These are phyloP conservation scores for Physcia stellaris DNA, from an alignment of 495 filamentous ascomycete species.

Conservation along the genomic window DNA sequence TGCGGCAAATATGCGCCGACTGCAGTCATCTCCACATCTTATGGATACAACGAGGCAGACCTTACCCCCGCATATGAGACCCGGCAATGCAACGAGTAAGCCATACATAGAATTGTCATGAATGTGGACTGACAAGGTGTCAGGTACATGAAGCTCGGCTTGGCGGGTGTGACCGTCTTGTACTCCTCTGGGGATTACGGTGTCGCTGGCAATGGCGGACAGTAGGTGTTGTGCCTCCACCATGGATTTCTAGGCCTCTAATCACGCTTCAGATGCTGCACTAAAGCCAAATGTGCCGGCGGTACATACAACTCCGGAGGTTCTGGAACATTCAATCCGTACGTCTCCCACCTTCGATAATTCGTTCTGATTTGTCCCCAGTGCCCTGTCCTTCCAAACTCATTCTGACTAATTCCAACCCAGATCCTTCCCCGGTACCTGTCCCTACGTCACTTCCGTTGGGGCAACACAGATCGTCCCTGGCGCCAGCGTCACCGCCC, in stretches of 20 bases:
- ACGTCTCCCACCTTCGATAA: background rate
- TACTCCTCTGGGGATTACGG: slow-evolving; percentile 30
- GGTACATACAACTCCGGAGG: slow-evolving; percentile 5
- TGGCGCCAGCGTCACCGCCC: slow-evolving; percentile 19
- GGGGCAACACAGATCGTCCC: slow-evolving; percentile 25
- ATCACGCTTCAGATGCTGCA: background rate
- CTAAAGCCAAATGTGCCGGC: slow-evolving; percentile 11
- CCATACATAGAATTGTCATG: background rate
- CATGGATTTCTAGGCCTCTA: background rate
- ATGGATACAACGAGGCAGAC: slow-evolving; percentile 25
- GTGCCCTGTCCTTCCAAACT: too few species aligned
- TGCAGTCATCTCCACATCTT: slow-evolving; percentile 34
- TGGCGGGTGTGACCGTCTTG: slow-evolving; percentile 28
- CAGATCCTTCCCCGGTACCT: slow-evolving; percentile 24
- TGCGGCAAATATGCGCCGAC: slow-evolving; percentile 30
- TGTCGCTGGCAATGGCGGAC: slow-evolving; percentile 19
- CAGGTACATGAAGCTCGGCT: slow-evolving; percentile 27
- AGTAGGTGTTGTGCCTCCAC: slow-evolving; percentile 12
- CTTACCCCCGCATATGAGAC: slow-evolving; percentile 23
- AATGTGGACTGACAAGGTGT: background rate
- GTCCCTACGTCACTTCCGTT: slow-evolving; percentile 33
- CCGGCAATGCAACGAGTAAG: slow-evolving; percentile 27
- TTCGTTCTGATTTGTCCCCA: background rate
- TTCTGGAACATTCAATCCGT: background rate
- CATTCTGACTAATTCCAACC: slow-evolving; percentile 18